These are phyloP conservation scores for Malus orientalis DNA, from an alignment of 306 rosid species.

Conservation along the genomic window DNA sequence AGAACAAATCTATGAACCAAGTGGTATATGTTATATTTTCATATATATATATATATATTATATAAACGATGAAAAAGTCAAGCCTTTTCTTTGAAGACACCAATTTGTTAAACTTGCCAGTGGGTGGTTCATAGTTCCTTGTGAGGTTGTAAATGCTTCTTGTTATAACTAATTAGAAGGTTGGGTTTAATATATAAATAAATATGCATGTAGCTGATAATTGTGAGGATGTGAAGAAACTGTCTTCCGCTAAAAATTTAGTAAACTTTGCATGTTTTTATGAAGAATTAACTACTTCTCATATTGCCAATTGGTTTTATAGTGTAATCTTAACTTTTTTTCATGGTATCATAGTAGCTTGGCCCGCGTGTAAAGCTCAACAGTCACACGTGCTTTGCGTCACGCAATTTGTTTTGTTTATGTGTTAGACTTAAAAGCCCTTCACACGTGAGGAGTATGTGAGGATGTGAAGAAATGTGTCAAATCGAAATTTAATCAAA, in stretches of 20 bases:
- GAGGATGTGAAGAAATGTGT: not conserved
- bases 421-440: not conserved
- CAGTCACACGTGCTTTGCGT: rapidly evolving
- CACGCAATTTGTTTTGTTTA: no score
- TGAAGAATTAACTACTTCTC: no score
- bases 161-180: not conserved
- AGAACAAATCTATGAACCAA: constrained; percentile 16
- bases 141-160: constrained; percentile 11
- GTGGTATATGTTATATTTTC: not conserved
- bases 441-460: not conserved
- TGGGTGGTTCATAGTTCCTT: constrained; percentile 10
- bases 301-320: no score
- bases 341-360: no score
- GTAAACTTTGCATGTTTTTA: not conserved
- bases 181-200: not conserved
- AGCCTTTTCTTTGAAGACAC: constrained; percentile 39
- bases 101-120: constrained; percentile 33
- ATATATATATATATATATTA: no score
- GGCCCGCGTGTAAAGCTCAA: rapidly evolving
- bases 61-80: not conserved
- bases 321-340: no score
- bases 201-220: not conserved
- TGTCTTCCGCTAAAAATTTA: not conserved
- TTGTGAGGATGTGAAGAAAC: not conserved
- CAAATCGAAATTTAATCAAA: not conserved